Evolutionary conservation across 108 stramenopile genomes (phyloP).

Genomic region (Asterionellopsis glacialis): DNA sequence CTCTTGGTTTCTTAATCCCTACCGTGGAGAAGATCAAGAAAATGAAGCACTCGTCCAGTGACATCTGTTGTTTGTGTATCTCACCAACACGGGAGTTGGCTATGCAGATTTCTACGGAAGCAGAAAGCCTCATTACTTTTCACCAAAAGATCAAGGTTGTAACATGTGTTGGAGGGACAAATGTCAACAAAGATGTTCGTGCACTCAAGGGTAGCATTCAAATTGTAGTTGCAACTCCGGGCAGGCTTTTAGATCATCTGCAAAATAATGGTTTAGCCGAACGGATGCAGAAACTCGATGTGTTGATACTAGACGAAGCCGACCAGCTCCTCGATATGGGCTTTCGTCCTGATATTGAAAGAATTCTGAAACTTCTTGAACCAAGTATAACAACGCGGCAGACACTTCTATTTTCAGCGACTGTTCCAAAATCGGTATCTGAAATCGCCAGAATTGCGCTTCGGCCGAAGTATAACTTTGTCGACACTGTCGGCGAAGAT

Average conservation of each 20-base stretch:
- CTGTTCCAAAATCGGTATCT: constrained; percentile 63
- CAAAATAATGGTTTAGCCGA: constrained; percentile 66
- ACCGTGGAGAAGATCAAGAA: constrained; percentile 64
- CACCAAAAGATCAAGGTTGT: constrained; percentile 65
- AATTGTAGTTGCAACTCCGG: constrained; percentile 90
- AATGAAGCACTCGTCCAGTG: constrained; percentile 31
- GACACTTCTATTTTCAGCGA: constrained; percentile 89
- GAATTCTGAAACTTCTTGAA: constrained; percentile 56
- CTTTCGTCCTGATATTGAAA: constrained; percentile 79
- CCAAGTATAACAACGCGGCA: constrained; percentile 54
- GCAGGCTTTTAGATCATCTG: constrained; percentile 89
- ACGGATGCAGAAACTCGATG: constrained; percentile 25
- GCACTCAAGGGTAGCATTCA: constrained; percentile 21
- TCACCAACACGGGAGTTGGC: constrained; percentile 90
- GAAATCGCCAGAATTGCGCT: constrained; percentile 36
- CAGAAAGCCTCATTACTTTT: constrained; percentile 42
- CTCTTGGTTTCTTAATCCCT: constrained; percentile 86
- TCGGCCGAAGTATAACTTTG: constrained; percentile 29
- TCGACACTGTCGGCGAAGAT: constrained; percentile 52
- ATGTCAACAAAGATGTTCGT: constrained; percentile 71
- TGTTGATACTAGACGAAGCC: constrained; percentile 34
- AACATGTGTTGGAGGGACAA: constrained; percentile 69
- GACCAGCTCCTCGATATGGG: constrained; percentile 92
- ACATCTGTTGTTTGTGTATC: constrained; percentile 78
- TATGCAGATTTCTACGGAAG: constrained; percentile 78